Evolutionary conservation across 2,329 filamentous ascomycete species (phyloP), one percentile per base, ranked within the genome.

Genomic region (Cercospora nicotianae): DNA sequence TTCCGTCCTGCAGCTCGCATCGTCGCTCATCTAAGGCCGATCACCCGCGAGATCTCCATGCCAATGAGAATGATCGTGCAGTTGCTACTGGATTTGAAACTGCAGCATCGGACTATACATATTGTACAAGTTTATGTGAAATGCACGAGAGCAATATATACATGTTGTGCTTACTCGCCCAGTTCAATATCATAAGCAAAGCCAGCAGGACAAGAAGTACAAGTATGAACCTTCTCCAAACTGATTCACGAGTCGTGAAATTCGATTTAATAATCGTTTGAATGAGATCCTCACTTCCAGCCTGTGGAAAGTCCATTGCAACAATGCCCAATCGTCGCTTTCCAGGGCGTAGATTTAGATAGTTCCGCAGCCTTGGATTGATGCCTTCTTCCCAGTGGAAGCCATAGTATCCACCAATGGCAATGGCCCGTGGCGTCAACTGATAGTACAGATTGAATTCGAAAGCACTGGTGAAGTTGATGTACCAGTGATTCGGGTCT

Each of bases 151-250:
- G 45, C 10, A 20, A 20, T 48, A 12, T 18, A 18, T 51, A 23
- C 18, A 51, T 20, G 4, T 51, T 20, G 79, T 58, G 70, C 79
- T 65, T 90, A 90, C 1, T 86, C 90, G 58, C 89, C 88, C 78
- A 86, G 10, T 1, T 13, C n/a, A 18, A 33, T n/a, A 57, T 18
- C 31, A 28, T n/a, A 8, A 36, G 20, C 5, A 39, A 10, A 18
- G 42, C n/a, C 10, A 39, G 31, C 31, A 65, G 23, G 6, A 23
- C 55, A 23, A 65, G 10, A 12, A 65, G 55, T 16, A 23, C 31
- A 28, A 31, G 23, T 3, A 45, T 6, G 23, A 23, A n/a, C 39
- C 23, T 33, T n/a, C 16, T 51, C 57, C 28, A 36, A 36, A 10
- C 16, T 39, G 28, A 42, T 23, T 59, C 20, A 28, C 39, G 33